Base-by-base conservation (phyloP, 345 rosid species). In the Populus alba region DNA sequence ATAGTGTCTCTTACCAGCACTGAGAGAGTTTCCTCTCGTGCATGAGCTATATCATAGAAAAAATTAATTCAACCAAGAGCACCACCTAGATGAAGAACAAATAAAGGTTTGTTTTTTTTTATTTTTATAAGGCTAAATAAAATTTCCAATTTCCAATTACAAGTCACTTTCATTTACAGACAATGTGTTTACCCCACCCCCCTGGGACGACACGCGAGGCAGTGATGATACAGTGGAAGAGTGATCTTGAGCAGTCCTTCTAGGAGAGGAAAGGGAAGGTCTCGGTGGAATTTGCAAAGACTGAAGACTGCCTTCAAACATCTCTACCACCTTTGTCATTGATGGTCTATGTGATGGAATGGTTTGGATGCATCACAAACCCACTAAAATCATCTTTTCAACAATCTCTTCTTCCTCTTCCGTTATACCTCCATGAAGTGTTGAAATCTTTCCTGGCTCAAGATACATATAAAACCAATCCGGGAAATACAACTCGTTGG, bases 281-380 rank as follows among this genome's bases (percentile, higher is more conserved):
- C 65, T 41, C 13, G 78, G 78, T 31, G 80, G 85, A 72, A 79
- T 25, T 75, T 79, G 68, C 71, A 79, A 35, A 38, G n/a, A 43
- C 18, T 75, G 49, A 23, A 75, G 38, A 41, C 80, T 11, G 8
- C 77, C 74, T 75, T 79, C 85, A 67, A 78, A 2, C 80, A 75
- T 75, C 77, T 75, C 77, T 20, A 72, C 15, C 0, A 68, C 85
- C 57, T 70, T 72, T 11, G 49, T 82, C 77, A 75, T 82, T 13
- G 45, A 79, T 72, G 82, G 82, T 65, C 82, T 76, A 37, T 72
- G 77, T 7, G 31, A 66, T 1, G 80, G 80, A 33, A 35, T 71
- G 27, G 53, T 59, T 51, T 72, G 80, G 20, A 82, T 82, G 71
- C 82, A 75, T 78, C 71, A 75, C 18, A 79, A 61, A 1, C 82